phyloP scores from a whole-genome alignment of 179 eudicot genomes.

The Heliamphora pulchella region DNA sequence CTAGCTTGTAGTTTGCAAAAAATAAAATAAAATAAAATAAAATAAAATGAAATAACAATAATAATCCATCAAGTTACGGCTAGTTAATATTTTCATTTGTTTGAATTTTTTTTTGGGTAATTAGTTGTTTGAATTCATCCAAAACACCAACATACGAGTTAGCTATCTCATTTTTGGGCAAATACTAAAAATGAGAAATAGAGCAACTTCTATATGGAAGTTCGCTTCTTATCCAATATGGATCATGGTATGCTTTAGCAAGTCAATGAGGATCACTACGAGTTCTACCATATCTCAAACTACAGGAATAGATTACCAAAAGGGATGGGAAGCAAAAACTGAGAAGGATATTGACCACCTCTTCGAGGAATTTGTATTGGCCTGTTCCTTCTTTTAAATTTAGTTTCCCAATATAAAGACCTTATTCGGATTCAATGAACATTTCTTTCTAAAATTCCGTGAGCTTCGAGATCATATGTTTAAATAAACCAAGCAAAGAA shows the following conservation, averaged over 20 bases:
- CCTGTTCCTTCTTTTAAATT: background rate
- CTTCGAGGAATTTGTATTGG: background rate
- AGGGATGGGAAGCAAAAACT: background rate
- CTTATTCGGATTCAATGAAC: background rate
- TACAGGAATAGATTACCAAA: background rate
- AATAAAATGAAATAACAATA: too few relatives aligned
- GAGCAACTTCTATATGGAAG: background rate
- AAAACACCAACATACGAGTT: background rate
- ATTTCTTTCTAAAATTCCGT: background rate
- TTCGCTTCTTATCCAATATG: background rate
- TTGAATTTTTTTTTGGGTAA: background rate
- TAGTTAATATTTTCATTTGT: background rate
- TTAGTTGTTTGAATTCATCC: background rate
- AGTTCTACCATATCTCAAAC: background rate
- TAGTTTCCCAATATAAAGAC: background rate
- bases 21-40: background rate
- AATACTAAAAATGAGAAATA: constrained; percentile 4
- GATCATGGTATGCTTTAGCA: background rate
- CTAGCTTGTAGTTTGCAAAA: background rate
- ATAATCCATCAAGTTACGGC: background rate
- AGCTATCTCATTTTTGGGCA: background rate
- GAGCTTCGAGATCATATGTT: background rate
- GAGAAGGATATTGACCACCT: background rate
- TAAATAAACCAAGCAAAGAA: background rate
- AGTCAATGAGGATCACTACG: background rate